Conservation (phyloP, 306 rosid species). For the Neltuma alba region DNA sequence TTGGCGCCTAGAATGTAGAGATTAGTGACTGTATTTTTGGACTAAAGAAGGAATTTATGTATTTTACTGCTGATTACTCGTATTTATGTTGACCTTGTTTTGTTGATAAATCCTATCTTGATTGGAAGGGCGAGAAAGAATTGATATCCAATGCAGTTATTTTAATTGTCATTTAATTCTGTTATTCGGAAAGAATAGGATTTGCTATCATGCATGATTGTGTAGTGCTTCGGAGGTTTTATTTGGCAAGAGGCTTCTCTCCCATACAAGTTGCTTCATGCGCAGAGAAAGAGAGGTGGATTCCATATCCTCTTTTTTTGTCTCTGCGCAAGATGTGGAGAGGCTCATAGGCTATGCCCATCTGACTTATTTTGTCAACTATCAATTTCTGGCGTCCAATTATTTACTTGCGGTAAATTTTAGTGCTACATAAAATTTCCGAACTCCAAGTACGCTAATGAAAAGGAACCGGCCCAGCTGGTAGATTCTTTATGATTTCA, state of each 20-base stretch:
- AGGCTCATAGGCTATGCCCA: neutral
- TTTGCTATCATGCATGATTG: neutral
- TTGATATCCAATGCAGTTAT: slow-evolving; percentile 7
- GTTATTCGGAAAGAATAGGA: neutral
- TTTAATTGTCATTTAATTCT: neutral
- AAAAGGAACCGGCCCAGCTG: neutral
- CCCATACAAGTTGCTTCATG: neutral
- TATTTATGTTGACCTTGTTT: neutral
- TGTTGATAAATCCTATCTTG: slow-evolving; percentile 1
- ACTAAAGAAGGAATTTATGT: neutral
- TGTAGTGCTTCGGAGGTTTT: neutral
- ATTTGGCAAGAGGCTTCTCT: neutral
- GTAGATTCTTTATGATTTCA: too few species aligned
- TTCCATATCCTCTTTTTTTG: neutral
- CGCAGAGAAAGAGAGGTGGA: neutral
- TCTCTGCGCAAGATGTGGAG: neutral
- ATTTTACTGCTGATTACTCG: slow-evolving; percentile 3
- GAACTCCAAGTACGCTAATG: neutral
- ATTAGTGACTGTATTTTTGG: neutral
- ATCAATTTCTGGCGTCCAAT: neutral
- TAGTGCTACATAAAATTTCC: neutral
- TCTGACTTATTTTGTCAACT: neutral
- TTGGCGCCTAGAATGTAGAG: slow-evolving; percentile 3
- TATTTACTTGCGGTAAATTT: neutral
- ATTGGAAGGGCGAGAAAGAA: neutral